Evolutionary conservation across 495 filamentous ascomycete species (phyloP).

Genomic region (Daldinia vernicosa): DNA sequence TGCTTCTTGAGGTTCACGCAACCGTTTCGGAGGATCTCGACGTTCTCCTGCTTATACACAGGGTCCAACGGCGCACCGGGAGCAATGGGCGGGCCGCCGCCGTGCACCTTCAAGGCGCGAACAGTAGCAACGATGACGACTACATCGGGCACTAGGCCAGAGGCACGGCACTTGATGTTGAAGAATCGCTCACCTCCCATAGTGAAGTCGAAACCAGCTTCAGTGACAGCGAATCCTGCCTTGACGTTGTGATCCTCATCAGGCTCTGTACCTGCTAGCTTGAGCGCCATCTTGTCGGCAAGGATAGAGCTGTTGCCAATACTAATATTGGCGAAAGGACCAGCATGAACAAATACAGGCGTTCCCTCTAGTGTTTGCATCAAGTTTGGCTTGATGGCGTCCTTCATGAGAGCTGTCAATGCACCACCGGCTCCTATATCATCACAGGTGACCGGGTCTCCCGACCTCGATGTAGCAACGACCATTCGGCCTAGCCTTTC

Average conservation of each 20-base stretch:
- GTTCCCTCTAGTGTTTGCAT: conserved; percentile 99
- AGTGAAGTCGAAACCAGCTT: conserved; percentile 98
- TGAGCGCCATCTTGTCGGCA: conserved; percentile 93
- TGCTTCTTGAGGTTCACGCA: conserved; percentile 96
- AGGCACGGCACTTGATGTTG: conserved; percentile 99
- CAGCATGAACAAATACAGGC: conserved; percentile 95
- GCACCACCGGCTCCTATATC: conserved; percentile 94
- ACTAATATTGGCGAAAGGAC: conserved; percentile 97
- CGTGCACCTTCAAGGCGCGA: conserved; percentile 94
- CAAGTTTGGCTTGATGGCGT: conserved; percentile 97
- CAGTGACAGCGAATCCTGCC: conserved; percentile 94
- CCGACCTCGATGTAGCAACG: conserved; percentile 82
- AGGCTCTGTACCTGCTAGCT: conserved; percentile 93
- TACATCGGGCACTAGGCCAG: conserved; percentile 88
- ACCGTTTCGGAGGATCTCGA: conserved; percentile 86
- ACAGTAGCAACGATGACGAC: conserved; percentile 97
- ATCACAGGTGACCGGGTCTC: conserved; percentile 94
- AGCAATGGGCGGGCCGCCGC: conserved; percentile 89
- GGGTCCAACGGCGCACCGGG: conserved; percentile 83
- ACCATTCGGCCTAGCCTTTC: conserved; percentile 96
- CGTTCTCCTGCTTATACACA: conserved; percentile 91
- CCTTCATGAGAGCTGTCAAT: conserved; percentile 92
- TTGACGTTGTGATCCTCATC: conserved; percentile 88
- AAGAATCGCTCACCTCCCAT: conserved; percentile 99
- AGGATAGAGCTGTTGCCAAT: conserved; percentile 95